Evolutionary conservation across 202 grass and related monocot species (phyloP), one percentile per base, ranked within the genome.

Genomic region (Dendrocalamus latiflorus): DNA sequence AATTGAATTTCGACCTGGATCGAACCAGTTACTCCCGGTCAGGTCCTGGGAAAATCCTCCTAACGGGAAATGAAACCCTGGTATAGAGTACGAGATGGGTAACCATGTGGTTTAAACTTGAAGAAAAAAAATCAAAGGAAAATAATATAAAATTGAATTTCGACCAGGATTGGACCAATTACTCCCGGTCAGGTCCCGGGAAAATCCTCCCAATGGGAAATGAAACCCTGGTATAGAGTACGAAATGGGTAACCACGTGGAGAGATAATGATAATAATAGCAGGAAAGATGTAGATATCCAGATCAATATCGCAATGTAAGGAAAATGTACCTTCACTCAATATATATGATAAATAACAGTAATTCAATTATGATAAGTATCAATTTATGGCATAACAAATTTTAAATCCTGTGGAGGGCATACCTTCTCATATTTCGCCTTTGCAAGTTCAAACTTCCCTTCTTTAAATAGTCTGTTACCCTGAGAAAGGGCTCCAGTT

Each of bases 391-490:
- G 36, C 57, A 77, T 58, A 78, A 65, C 58, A 84, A 83, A 68
- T 51, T 56, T 24, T 43, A 65, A 77, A 74, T 71, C 50, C 20
- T 47, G 13, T 66, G 65, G 49, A 76, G 55, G 45, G 42, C 58
- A 70, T 95, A 91, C 95, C 93, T 98, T 95, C 33, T 98, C 93
- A 60, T 98, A 98, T 84, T 98, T 98, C 9, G 87, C 93, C 74
- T 98, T 98, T 36, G 95, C 89, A 89, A 98, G 95, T 78, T 91
- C 91, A 83, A 84, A 93, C 51, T 98, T 95, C 76, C 91, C 93
- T 94, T 98, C 95, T 88, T 95, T 98, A 87, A 98, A 98, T 68
- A 98, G 81, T 90, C 91, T 89, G 38, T 98, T 98, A 83, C 95
- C 95, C 93, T 98, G 85, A 76, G 48, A 88, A 33, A 88, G 58